phyloP scores from a whole-genome alignment of 2,329 filamentous ascomycete genomes.

The Penicillium janthinellum region DNA sequence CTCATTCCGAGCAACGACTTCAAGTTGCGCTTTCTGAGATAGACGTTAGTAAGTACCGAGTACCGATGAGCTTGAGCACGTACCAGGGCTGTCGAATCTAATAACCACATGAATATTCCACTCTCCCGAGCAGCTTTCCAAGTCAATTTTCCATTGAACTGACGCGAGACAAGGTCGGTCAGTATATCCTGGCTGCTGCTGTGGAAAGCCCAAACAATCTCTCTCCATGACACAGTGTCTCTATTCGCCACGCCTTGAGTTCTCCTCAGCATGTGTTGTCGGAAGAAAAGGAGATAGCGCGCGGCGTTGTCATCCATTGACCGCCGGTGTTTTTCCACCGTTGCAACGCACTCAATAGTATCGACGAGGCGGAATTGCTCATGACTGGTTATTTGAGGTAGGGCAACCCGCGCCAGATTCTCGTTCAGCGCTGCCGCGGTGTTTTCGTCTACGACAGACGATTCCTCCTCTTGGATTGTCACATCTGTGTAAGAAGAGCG shows the following conservation, averaged over 20 bases:
- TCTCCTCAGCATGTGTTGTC: conserved; percentile 74
- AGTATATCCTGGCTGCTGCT: conserved; percentile 78
- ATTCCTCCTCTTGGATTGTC: conserved; percentile 53
- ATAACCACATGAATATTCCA: conserved; percentile 94
- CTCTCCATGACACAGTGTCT: conserved; percentile 62
- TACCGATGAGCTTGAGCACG: conserved; percentile 33
- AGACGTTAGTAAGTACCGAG: not conserved
- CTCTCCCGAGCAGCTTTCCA: conserved; percentile 86
- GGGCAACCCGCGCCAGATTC: conserved; percentile 70
- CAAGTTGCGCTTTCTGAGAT: conserved; percentile 72
- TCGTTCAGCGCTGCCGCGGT: conserved; percentile 72
- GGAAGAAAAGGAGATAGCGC: conserved; percentile 83
- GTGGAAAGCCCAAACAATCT: conserved; percentile 50
- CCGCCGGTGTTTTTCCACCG: conserved; percentile 81
- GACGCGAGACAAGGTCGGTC: conserved; percentile 75
- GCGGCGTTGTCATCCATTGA: conserved; percentile 90
- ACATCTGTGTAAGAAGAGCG: conserved; percentile 56
- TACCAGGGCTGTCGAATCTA: conserved; percentile 74
- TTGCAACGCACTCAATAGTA: conserved; percentile 79
- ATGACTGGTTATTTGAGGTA: conserved; percentile 78
- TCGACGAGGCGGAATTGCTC: conserved; percentile 85
- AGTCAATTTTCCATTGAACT: conserved; percentile 75
- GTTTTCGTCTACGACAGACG: conserved; percentile 69
- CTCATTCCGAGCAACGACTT: conserved; percentile 87
- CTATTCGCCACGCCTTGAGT: conserved; percentile 61